A percentile compares a stretch with the other conserved stretches of the same genome.
phyloP scores from a whole-genome alignment of 2,329 filamentous ascomycete species.

The Neonectria sp. region DNA sequence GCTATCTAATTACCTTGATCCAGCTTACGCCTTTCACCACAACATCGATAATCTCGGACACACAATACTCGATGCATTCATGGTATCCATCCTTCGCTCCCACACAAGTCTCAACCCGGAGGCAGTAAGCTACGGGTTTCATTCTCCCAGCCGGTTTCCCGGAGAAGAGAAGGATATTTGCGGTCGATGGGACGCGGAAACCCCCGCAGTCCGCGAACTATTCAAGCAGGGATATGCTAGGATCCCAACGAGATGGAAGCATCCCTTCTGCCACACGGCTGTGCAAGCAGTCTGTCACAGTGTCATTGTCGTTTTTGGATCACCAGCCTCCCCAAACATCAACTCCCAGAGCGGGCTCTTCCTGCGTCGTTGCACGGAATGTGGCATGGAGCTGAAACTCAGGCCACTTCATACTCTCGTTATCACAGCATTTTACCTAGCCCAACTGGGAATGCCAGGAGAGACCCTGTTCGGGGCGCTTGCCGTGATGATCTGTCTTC shows the following conservation, averaged over 20 bases:
- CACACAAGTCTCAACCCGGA: conserved; percentile 9
- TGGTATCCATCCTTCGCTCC: conserved; percentile 20
- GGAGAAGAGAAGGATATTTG: conserved; percentile 35
- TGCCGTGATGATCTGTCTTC: conserved; percentile 21
- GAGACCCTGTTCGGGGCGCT: conserved; percentile 37
- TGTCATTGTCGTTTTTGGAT: background rate
- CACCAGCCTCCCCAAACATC: background rate
- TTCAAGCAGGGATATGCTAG: conserved; percentile 21
- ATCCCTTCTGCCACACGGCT: conserved; percentile 30
- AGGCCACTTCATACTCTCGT: conserved; percentile 24
- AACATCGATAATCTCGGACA: conserved; percentile 24
- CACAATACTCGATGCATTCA: conserved; percentile 18
- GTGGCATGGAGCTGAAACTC: conserved; percentile 26
- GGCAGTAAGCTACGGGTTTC: conserved; percentile 16
- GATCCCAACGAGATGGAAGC: conserved; percentile 29
- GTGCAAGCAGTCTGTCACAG: conserved; percentile 28
- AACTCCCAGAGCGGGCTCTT: conserved; percentile 34
- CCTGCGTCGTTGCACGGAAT: conserved; percentile 23
- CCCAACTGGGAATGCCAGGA: conserved; percentile 7
- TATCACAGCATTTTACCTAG: conserved; percentile 26
- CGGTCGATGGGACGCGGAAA: conserved; percentile 28
- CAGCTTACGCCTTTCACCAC: background rate
- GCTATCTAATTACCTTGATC: accelerated
- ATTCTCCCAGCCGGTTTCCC: conserved; percentile 10
- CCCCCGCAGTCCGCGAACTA: background rate